Conservation (phyloP, 177 flowering plant species). For the Vitis hybrid region DNA sequence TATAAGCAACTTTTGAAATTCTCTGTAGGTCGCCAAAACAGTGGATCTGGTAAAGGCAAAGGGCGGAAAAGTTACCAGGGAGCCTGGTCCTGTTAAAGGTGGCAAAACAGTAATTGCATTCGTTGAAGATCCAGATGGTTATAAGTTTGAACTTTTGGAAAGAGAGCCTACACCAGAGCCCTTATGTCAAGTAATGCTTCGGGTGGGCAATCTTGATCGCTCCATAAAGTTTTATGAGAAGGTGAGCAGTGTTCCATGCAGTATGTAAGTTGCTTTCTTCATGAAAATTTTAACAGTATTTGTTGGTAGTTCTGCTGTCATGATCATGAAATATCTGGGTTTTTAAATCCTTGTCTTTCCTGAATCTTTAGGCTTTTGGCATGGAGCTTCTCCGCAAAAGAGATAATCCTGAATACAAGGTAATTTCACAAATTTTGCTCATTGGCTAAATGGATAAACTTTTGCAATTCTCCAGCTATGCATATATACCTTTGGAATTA, state of each 20-base stretch:
- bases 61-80: constrained; percentile 43
- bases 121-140: constrained; percentile 50
- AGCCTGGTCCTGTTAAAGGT: constrained; percentile 39
- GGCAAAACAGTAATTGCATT: constrained; percentile 27
- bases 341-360: constrained; percentile 5
- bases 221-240: constrained; percentile 41
- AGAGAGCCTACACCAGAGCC: constrained; percentile 38
- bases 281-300: not conserved
- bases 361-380: constrained; percentile 37
- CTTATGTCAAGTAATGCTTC: constrained; percentile 46
- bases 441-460: not conserved
- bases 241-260: constrained; percentile 19
- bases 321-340: not conserved
- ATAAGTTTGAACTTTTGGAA: constrained; percentile 41
- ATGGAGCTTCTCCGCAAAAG: constrained; percentile 40
- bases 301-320: not conserved
- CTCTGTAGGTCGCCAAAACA: constrained; percentile 32
- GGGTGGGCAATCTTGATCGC: constrained; percentile 48
- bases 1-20: not conserved
- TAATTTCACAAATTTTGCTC: constrained; percentile 4
- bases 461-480: not conserved
- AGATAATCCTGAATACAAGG: constrained; percentile 44
- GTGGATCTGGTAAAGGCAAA: constrained; percentile 44
- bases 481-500: too few species aligned
- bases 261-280: not conserved